Percentiles rank a stretch among this genome's conserved stretches.
Conservation (phyloP, 768 basidiomycete species). For the Tephrocybe sp. region DNA sequence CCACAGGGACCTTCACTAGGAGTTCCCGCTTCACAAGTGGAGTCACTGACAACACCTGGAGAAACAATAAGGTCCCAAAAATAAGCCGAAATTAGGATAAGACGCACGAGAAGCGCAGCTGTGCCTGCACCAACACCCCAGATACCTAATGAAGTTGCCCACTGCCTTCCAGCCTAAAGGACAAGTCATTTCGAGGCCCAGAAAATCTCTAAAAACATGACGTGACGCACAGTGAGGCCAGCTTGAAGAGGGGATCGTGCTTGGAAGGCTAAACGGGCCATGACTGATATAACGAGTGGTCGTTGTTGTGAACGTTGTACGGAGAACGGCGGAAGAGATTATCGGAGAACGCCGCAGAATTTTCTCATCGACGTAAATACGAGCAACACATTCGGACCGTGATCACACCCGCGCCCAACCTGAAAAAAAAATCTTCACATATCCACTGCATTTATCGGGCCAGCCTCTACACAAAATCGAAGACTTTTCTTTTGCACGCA, state of each 20-base stretch:
- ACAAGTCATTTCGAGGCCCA: conserved; percentile 13
- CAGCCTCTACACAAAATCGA: too few species aligned
- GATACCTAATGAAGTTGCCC: conserved; percentile 57
- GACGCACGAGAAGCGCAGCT: conserved; percentile 63
- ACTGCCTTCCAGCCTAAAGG: conserved; percentile 49
- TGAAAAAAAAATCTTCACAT: neutral
- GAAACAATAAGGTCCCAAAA: conserved; percentile 2
- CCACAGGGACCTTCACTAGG: conserved; percentile 70
- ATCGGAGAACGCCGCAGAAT: conserved; percentile 29
- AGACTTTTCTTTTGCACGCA: too few species aligned
- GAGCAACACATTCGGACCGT: neutral
- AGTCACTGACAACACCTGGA: conserved; percentile 74
- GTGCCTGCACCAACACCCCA: conserved; percentile 75
- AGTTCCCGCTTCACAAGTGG: conserved; percentile 80
- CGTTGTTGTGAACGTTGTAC: conserved; percentile 16
- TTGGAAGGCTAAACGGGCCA: conserved; percentile 43
- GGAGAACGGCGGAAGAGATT: conserved; percentile 28
- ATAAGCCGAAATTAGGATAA: neutral
- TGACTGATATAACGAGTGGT: conserved; percentile 18
- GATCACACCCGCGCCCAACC: conserved; percentile 5
- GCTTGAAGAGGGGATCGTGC: conserved; percentile 35
- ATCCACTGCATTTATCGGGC: too few species aligned
- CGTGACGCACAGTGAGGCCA: conserved; percentile 34
- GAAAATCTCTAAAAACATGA: too few species aligned
- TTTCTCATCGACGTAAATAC: conserved; percentile 8